Base-by-base conservation (phyloP, 2,329 filamentous ascomycete genomes). In the Botrytis squamosa region DNA sequence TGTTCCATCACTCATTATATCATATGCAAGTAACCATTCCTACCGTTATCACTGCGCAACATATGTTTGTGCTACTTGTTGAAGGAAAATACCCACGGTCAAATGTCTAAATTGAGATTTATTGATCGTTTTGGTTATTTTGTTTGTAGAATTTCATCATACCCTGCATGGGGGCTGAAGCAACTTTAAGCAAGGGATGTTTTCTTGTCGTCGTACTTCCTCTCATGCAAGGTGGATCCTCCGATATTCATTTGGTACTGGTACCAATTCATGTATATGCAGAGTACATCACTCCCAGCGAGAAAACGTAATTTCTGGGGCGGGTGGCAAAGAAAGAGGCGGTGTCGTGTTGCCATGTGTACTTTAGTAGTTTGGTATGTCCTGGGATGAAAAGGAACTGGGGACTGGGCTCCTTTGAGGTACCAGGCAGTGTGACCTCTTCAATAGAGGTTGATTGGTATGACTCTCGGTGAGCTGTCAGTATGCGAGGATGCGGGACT, bases 11-110 rank as follows among this genome's bases (percentile, higher is more conserved):
- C 33, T 29, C 62, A 72, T 72, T 49, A 67, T 72, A 42, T 63
- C 49, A 72, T 72, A 72, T 72, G 70, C 62, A 72, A 46, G 70
- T 59, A 72, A 49, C 70, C 70, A 67, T 67, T 72, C n/a, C 25
- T 55, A 65, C 70, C 70, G 60, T 72, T 52, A 42, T 70, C 36
- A 57, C 55, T 59, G 70, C 66, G 22, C 36, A 67, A 72, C 49
- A 44, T 55, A 46, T 49, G 70, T 40, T 33, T 67, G 63, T 67
- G 62, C 44, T 38, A 55, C 40, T 52, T 16, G 33, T 20, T 10
- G 33, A 55, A 52, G 33, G 9, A 67, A 36, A 25, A 29, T 3
- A 40, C 29, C 49, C 66, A 9, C 25, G 36, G 16, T 14, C 2
- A 29, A 22, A 16, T 9, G 42, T 57, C 49, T 38, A 29, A 42